Evolutionary conservation across 1,284 basidiomycete genomes (phyloP).

Genomic region (Leucoagaricus sp.): DNA sequence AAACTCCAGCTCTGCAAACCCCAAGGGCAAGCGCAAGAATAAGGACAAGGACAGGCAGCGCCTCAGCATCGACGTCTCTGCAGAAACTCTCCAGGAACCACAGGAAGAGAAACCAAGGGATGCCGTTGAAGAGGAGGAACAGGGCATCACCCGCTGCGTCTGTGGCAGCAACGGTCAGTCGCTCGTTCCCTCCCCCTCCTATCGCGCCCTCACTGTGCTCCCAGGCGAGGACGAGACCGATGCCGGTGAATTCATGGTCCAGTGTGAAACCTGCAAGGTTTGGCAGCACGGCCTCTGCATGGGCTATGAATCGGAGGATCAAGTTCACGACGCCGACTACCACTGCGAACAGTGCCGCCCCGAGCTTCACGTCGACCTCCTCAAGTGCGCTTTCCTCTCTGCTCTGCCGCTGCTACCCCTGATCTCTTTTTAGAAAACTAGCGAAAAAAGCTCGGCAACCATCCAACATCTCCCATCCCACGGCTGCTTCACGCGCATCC

Average conservation of each 20-base stretch:
- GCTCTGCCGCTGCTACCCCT: conserved; percentile 16
- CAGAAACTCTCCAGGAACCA: conserved; percentile 28
- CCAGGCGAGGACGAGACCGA: conserved; percentile 76
- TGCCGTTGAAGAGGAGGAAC: conserved; percentile 64
- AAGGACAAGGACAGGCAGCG: conserved; percentile 58
- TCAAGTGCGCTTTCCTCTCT: conserved; percentile 55
- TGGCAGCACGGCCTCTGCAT: conserved; percentile 99
- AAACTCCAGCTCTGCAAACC: conserved; percentile 36
- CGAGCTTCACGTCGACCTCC: conserved; percentile 78
- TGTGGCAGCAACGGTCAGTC: conserved; percentile 85
- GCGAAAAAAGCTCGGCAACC: conserved; percentile 64
- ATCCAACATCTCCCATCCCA: conserved; percentile 56
- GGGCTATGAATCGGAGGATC: conserved; percentile 87
- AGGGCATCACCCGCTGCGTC: conserved; percentile 90
- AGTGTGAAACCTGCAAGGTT: conserved; percentile 95
- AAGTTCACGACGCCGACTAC: conserved; percentile 80
- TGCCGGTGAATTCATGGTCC: conserved; percentile 92
- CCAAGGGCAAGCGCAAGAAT: conserved; percentile 49
- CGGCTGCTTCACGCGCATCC: conserved; percentile 55
- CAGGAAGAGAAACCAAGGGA: conserved; percentile 33
- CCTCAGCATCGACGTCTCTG: conserved; percentile 21
- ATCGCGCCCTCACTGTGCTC: conserved; percentile 22
- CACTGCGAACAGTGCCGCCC: conserved; percentile 95
- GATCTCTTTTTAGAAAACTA: conserved; percentile 49
- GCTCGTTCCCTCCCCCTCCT: conserved; percentile 11